A percentile compares a stretch with the other conserved stretches of the same genome.
Evolutionary conservation across 2,329 filamentous ascomycete genomes (phyloP).

Genomic region (Ophiocordyceps sinensis): DNA sequence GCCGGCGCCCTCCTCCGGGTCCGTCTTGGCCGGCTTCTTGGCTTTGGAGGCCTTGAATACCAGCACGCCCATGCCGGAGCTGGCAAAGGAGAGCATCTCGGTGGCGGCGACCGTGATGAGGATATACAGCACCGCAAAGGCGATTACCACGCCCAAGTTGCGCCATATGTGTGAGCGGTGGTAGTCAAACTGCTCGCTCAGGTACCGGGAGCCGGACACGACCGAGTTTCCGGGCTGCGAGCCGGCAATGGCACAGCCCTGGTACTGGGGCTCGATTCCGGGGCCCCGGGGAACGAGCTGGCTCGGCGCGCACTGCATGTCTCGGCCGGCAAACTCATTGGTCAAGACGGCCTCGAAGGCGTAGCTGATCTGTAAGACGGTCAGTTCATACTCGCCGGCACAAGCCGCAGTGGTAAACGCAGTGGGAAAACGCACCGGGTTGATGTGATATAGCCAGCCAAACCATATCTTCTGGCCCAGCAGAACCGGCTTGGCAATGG

Average conservation of each 20-base stretch:
- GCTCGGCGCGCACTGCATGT: constrained; percentile 42
- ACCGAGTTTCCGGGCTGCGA: constrained; percentile 33
- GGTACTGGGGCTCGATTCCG: constrained; percentile 18
- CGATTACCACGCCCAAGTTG: constrained; percentile 66
- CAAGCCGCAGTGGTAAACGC: too few species aligned
- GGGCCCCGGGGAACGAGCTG: constrained; percentile 40
- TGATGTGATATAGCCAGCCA: constrained; percentile 49
- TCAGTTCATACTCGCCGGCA: too few species aligned
- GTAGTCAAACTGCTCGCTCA: constrained; percentile 40
- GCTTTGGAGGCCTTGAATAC: constrained; percentile 50
- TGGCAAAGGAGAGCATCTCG: constrained; percentile 49
- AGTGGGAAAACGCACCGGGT: constrained; percentile 28
- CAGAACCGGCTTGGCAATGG: constrained; percentile 40
- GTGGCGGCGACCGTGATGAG: constrained; percentile 51
- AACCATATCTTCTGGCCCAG: constrained; percentile 46
- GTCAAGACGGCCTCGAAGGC: constrained; percentile 52
- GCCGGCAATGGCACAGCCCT: constrained; percentile 37
- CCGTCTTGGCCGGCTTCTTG: constrained; percentile 32
- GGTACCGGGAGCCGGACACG: constrained; percentile 42
- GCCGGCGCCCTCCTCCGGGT: too few species aligned
- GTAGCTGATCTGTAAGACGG: constrained; percentile 21
- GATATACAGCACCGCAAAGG: constrained; percentile 62
- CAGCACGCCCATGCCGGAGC: constrained; percentile 17
- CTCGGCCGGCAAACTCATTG: constrained; percentile 45
- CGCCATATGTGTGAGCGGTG: constrained; percentile 49